Evolutionary conservation across 2,329 filamentous ascomycete species (phyloP), one percentile per base, ranked within the genome.

Genomic region (Ophiostoma novo-ulmi): DNA sequence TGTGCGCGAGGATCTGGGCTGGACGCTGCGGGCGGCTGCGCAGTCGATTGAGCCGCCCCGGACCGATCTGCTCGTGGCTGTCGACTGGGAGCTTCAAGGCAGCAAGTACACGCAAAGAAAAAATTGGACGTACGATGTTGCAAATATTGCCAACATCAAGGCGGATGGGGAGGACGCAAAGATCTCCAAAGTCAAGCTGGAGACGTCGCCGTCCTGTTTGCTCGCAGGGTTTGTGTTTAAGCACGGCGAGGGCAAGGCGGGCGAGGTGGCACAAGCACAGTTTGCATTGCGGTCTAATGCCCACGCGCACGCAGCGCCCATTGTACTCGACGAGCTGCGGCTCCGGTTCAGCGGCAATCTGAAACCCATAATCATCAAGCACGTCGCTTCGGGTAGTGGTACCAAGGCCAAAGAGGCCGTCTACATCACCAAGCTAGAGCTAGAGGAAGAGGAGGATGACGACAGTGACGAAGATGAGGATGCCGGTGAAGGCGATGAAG

Each of bases 21-120:
- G 88, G 86, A 80, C 83, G n/a, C 78, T 90, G 71, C 82, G 88
- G 73, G 81, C 82, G 71, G 88, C 86, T 13, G 88, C 88, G 5
- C 80, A 80, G 3, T 80, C 84, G 72, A 80, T 81, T 66, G 83
- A 83, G 8, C 63, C 48, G 35, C 41, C 31, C 44, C 83, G 86
- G 69, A 83, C 82, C 10, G 84, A 86, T 69, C 79, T 89, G 39
- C 81, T 90, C 10, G 78, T 90, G 48, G 82, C 87, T 38, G 84
- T 89, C 68, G 87, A 89, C 75, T 89, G 89, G 86, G 88, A 90
- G 75, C 80, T 91, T 64, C 80, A 90, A 77, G 82, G 87, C 71
- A 83, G 78, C 64, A 82, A 87, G 68, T 90, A 88, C 75, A 80
- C 81, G 5, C 82, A 81, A 74, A 83, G 83, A 20, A 80, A 82